A percentile compares a stretch with the other conserved stretches of the same genome.
Conservation (phyloP, 2,329 filamentous ascomycete genomes). For the Trematosphaeria pertusa region DNA sequence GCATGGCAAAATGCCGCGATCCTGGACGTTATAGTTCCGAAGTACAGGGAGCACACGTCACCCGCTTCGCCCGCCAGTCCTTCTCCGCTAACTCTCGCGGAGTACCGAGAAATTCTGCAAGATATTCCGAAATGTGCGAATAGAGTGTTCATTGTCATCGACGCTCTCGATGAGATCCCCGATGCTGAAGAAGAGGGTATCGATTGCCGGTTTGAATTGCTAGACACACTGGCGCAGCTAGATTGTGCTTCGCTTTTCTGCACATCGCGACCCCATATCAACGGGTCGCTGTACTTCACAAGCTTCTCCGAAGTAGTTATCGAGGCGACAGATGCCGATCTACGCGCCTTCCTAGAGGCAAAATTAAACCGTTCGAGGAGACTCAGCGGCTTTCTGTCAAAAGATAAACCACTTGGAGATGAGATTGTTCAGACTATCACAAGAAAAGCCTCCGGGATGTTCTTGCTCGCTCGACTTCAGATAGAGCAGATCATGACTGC, state of each 20-base stretch:
- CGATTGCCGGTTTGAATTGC: conserved; percentile 3
- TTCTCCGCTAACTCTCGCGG: conserved; percentile 1
- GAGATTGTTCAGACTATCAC: conserved; percentile 1
- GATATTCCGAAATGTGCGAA: neutral
- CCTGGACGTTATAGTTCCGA: neutral
- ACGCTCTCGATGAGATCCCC: conserved; percentile 11
- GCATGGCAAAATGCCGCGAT: neutral
- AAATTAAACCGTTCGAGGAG: neutral
- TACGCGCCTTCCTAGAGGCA: conserved; percentile 1
- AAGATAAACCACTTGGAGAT: neutral
- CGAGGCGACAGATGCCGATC: conserved; percentile 2
- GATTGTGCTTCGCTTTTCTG: conserved; percentile 3
- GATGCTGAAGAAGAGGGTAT: neutral
- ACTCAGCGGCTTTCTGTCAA: neutral
- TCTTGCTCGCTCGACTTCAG: conserved; percentile 5
- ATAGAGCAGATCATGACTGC: conserved; percentile 4
- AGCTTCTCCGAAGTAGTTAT: neutral
- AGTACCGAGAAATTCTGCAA: conserved; percentile 2
- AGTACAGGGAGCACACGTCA: neutral
- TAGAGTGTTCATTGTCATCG: conserved; percentile 3
- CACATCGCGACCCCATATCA: conserved; percentile 6
- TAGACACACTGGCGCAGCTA: conserved; percentile 1
- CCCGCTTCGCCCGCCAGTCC: neutral
- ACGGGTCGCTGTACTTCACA: neutral
- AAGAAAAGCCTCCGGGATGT: conserved; percentile 4